Base-by-base conservation (phyloP, 2,329 filamentous ascomycete genomes). In the Lecanicillium sp. region DNA sequence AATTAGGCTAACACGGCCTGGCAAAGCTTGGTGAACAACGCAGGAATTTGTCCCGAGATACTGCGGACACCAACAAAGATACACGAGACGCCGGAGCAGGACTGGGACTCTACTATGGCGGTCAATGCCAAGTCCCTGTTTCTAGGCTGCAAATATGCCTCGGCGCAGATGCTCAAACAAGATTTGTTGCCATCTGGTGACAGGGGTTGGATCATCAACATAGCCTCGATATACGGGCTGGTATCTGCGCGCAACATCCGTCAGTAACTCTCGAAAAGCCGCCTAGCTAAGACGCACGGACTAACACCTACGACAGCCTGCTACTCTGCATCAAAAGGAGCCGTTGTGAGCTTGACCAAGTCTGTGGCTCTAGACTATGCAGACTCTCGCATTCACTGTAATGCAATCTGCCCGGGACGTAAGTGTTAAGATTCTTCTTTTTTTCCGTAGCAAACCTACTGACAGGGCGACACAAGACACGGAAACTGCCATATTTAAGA, bases 341-440 rank as follows among this genome's bases (percentile, higher is more conserved):
- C 67, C 0, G 68, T 74, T 0, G 56, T 64, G 3, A 68, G 66
- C n/a, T 44, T 75, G 4, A 77, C 71, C 0, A 60, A 63, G 25
- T 55, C 64, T 8, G 58, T 71, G 0, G 71, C 71, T 0, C 43
- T 69, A 27, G 72, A 77, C 29, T 73, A 71, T 44, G 71, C 65
- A 0, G 49, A 51, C 1, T 49, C 66, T 10, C 54, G 61, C 1
- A 71, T 77, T 18, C 71, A 76, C 43, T 62, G 65, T 25, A 76
- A 76, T 46, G 69, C 69, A 0, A 59, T 77, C 5, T 73, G 70
- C 38, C 72, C 73, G 4, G 73, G 72, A 5, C 75, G 46, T 13
- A 43, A 45, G 29, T 54, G 41, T 13, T n/a, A 7, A 29, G 30
- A 2, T 4, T 51, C 56, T 51, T 18, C 12, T 17, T 20, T 2